Conservation (phyloP, 2,329 filamentous ascomycete genomes). For the Shiraia sp. region DNA sequence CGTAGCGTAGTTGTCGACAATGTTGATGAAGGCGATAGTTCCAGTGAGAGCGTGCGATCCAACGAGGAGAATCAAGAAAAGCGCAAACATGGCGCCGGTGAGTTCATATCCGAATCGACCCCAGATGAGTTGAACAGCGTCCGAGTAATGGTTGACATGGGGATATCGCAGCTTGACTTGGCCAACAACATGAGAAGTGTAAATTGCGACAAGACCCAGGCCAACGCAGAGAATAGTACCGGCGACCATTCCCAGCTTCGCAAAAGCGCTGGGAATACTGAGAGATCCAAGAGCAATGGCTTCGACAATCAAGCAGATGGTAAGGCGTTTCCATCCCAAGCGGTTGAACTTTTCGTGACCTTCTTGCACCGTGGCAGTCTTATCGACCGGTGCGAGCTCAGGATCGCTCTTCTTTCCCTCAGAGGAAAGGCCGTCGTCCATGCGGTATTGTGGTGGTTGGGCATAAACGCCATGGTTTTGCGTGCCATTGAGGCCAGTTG, state of each 20-base stretch:
- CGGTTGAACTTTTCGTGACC: conserved; percentile 46
- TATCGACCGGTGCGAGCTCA: conserved; percentile 36
- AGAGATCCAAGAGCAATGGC: conserved; percentile 54
- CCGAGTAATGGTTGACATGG: conserved; percentile 68
- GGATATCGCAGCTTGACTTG: conserved; percentile 64
- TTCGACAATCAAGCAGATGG: conserved; percentile 55
- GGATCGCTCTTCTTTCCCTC: conserved; percentile 41
- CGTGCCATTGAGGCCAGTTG: not conserved
- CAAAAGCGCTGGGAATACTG: conserved; percentile 52
- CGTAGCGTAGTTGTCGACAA: conserved; percentile 59
- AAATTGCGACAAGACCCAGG: conserved; percentile 62
- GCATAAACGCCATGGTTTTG: conserved; percentile 8
- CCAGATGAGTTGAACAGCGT: conserved; percentile 67
- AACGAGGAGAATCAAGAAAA: conserved; percentile 61
- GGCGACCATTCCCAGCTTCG: conserved; percentile 51
- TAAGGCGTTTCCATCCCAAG: conserved; percentile 57
- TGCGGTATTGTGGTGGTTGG: conserved; percentile 23
- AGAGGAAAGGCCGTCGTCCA: conserved; percentile 25
- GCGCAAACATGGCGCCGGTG: conserved; percentile 61
- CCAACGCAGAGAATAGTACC: conserved; percentile 51
- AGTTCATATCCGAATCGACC: conserved; percentile 55
- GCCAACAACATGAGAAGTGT: conserved; percentile 65
- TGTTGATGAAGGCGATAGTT: conserved; percentile 68
- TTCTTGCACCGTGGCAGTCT: conserved; percentile 38
- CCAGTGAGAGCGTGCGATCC: conserved; percentile 73